These are phyloP conservation scores for Geotrichum australiense DNA, from an alignment of 1,139 yeast species.

Conservation along the genomic window DNA sequence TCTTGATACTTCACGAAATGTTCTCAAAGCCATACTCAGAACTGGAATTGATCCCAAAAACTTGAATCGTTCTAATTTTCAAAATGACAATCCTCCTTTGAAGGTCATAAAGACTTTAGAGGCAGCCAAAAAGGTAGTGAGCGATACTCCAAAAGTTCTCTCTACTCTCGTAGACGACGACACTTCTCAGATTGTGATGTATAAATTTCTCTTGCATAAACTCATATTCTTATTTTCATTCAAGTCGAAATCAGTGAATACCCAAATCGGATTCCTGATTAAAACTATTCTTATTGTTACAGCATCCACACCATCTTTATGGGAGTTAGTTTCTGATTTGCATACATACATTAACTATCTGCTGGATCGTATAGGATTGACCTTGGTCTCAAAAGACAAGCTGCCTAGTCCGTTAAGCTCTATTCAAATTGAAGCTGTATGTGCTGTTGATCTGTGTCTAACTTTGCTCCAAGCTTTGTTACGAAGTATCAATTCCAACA, in stretches of 20 bases:
- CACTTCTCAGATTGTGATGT: conserved; percentile 1
- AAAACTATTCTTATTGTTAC: conserved; percentile 9
- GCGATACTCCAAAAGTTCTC: conserved; percentile 6
- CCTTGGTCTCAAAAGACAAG: too few relatives aligned
- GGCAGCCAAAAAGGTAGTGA: conserved; percentile 6
- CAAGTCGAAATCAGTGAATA: conserved; percentile 9
- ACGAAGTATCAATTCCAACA: conserved; percentile 1
- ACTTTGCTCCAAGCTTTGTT: conserved; percentile 13
- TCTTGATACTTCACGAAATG: conserved; percentile 7
- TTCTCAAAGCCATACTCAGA: conserved; percentile 8
- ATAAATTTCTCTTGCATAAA: conserved; percentile 4
- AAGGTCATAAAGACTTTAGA: conserved; percentile 11
- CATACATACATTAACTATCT: background rate
- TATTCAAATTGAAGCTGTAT: too few relatives aligned
- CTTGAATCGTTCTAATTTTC: background rate
- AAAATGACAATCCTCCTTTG: background rate
- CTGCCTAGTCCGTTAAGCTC: conserved; percentile 4
- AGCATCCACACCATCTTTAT: conserved; percentile 6
- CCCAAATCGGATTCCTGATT: conserved; percentile 13
- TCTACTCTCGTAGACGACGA: conserved; percentile 1
- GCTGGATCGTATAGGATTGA: conserved; percentile 1
- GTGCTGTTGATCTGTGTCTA: conserved; percentile 9
- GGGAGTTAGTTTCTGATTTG: conserved; percentile 5
- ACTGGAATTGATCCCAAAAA: conserved; percentile 3
- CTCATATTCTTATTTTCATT: conserved; percentile 5